These are phyloP conservation scores for Antitrichia curtipendula DNA, from an alignment of 225 moss, liverwort and hornwort species.

Conservation along the genomic window DNA sequence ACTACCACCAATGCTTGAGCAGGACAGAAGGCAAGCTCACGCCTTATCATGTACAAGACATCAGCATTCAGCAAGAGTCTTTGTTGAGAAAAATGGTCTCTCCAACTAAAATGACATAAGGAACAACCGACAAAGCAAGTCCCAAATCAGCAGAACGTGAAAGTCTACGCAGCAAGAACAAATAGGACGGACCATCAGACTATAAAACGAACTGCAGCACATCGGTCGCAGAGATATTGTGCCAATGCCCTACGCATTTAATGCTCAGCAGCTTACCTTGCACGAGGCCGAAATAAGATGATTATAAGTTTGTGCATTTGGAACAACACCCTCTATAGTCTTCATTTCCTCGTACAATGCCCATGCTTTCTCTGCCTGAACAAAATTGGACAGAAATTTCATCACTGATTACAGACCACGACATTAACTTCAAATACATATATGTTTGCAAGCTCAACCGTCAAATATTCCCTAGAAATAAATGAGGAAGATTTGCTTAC, in stretches of 20 bases:
- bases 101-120: not conserved
- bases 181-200: not conserved
- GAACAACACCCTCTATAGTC: slow-evolving; percentile 34
- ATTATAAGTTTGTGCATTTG: slow-evolving; percentile 67
- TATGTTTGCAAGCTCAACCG: not conserved
- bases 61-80: not conserved
- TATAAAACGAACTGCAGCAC: not conserved
- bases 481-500: slow-evolving; percentile 21
- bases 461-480: not conserved
- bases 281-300: slow-evolving; percentile 73
- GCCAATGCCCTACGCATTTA: not conserved
- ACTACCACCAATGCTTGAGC: not conserved
- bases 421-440: not conserved
- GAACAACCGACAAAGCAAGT: not conserved
- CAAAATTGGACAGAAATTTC: not conserved
- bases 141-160: not conserved
- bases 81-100: not conserved
- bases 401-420: not conserved
- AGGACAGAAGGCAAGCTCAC: not conserved
- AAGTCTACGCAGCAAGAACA: not conserved
- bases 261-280: slow-evolving; percentile 36
- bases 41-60: not conserved
- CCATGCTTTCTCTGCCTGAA: slow-evolving; percentile 80
- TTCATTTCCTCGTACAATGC: slow-evolving; percentile 75
- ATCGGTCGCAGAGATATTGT: not conserved